These are phyloP conservation scores for Cardamine resedifolia DNA, from an alignment of 345 rosid species.

Conservation along the genomic window DNA sequence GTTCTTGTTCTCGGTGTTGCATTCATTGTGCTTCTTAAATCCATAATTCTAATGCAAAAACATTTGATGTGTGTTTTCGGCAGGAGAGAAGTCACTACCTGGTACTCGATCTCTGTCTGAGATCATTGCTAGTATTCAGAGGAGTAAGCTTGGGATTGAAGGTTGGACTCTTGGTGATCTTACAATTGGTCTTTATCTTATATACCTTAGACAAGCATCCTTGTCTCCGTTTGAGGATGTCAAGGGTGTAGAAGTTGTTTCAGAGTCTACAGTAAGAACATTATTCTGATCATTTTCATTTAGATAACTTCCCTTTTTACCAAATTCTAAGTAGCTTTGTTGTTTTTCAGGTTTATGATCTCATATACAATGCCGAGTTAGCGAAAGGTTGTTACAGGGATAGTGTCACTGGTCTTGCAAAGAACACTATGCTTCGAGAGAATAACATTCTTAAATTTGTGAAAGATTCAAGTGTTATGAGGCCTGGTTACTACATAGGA, in stretches of 20 bases:
- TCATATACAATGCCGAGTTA: conserved; percentile 80
- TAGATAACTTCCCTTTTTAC: neutral
- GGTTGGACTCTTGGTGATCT: conserved; percentile 97
- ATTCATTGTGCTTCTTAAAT: conserved; percentile 14
- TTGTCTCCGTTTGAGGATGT: conserved; percentile 63
- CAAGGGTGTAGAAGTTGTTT: conserved; percentile 65
- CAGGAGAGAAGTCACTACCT: conserved; percentile 53
- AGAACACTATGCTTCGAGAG: conserved; percentile 81
- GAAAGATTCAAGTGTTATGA: conserved; percentile 74
- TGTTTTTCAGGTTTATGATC: conserved; percentile 63
- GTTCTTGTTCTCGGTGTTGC: neutral
- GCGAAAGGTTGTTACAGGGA: conserved; percentile 78
- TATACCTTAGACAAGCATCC: conserved; percentile 85
- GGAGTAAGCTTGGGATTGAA: conserved; percentile 81
- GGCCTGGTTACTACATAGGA: conserved; percentile 89
- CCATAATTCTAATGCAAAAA: conserved; percentile 5
- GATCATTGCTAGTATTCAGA: conserved; percentile 82
- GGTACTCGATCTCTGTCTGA: conserved; percentile 67
- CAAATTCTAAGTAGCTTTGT: conserved; percentile 18
- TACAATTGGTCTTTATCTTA: conserved; percentile 84
- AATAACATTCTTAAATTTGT: conserved; percentile 70
- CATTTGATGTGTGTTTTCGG: conserved; percentile 21
- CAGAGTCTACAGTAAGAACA: conserved; percentile 57
- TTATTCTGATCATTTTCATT: conserved; percentile 2
- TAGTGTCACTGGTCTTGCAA: conserved; percentile 52